Evolutionary conservation across 2,329 filamentous ascomycete species (phyloP).

Genomic region (Triangularia setosa): DNA sequence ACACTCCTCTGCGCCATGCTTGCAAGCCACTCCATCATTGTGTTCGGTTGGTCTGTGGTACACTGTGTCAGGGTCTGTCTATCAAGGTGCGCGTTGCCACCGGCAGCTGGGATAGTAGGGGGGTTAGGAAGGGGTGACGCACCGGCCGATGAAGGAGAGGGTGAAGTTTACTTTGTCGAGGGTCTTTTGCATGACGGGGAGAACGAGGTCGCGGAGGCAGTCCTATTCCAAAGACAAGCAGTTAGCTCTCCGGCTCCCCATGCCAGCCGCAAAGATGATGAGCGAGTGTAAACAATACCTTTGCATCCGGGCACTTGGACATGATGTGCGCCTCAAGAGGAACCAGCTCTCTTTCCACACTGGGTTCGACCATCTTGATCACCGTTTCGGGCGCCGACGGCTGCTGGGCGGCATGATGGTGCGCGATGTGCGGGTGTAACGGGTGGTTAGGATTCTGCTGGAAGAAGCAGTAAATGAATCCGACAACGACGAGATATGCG

Average conservation of each 20-base stretch:
- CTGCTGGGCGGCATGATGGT: not conserved
- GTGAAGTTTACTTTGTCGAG: conserved; percentile 85
- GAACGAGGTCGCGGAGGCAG: conserved; percentile 73
- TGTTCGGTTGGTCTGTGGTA: conserved; percentile 60
- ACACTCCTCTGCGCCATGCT: conserved; percentile 83
- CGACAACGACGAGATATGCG: conserved; percentile 13
- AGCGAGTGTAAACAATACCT: conserved; percentile 36
- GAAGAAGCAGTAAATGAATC: conserved; percentile 14
- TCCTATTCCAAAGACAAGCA: conserved; percentile 44
- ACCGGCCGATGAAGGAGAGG: conserved; percentile 84
- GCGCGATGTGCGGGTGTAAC: not conserved
- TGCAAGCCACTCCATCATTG: conserved; percentile 83
- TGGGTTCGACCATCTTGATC: not conserved
- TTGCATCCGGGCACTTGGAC: conserved; percentile 92
- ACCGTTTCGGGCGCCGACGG: not conserved
- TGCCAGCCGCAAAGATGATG: not conserved
- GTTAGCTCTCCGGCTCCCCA: not conserved
- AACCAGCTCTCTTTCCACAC: conserved; percentile 41
- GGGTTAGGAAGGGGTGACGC: conserved; percentile 29
- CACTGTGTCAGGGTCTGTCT: conserved; percentile 1
- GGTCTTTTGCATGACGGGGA: conserved; percentile 81
- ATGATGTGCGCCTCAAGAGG: conserved; percentile 94
- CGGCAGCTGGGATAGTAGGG: not conserved
- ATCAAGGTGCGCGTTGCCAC: not conserved
- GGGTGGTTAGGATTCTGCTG: not conserved